A percentile compares a stretch with the other conserved stretches of the same genome.
These are phyloP conservation scores for Asterochloris erici DNA, from an alignment of 139 green algal species.

Conservation along the genomic window DNA sequence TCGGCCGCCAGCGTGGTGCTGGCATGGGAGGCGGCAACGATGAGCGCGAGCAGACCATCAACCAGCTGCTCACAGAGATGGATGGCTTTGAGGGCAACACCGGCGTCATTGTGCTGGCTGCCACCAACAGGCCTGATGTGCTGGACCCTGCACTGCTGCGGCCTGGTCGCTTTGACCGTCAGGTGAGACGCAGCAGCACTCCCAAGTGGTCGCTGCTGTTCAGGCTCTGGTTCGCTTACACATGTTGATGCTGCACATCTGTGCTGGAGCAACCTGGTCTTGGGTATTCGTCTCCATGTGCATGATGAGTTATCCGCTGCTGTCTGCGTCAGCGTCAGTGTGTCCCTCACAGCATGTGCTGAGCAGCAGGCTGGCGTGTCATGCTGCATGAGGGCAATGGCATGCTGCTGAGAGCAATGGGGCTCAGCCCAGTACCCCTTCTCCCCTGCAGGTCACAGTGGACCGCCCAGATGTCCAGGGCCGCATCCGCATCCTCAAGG, in stretches of 20 bases:
- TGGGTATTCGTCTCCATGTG: too few relatives aligned
- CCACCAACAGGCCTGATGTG: conserved; percentile 96
- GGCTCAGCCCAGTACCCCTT: not conserved
- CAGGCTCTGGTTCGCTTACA: too few relatives aligned
- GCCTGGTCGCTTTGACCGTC: conserved; percentile 95
- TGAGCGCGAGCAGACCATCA: conserved; percentile 99
- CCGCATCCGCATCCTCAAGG: conserved; percentile 91
- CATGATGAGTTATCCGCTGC: too few relatives aligned
- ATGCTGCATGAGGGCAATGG: not conserved
- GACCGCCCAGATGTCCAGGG: conserved; percentile 90
- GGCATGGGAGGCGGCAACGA: conserved; percentile 99
- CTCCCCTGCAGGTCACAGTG: conserved; percentile 69
- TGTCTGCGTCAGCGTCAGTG: too few relatives aligned
- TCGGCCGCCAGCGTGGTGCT: conserved; percentile 91
- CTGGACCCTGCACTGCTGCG: conserved; percentile 96
- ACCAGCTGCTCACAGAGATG: conserved; percentile 98
- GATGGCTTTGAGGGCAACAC: conserved; percentile 96
- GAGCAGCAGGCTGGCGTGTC: not conserved
- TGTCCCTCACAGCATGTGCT: not conserved
- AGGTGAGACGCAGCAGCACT: conserved; percentile 33
- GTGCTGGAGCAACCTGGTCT: too few relatives aligned
- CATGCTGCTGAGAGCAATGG: too few relatives aligned
- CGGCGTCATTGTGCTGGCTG: conserved; percentile 74
- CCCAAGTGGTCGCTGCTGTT: too few relatives aligned
- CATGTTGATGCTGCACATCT: too few relatives aligned